phyloP scores from a whole-genome alignment of 208 protist species.

The Leishmania guyanensis region DNA sequence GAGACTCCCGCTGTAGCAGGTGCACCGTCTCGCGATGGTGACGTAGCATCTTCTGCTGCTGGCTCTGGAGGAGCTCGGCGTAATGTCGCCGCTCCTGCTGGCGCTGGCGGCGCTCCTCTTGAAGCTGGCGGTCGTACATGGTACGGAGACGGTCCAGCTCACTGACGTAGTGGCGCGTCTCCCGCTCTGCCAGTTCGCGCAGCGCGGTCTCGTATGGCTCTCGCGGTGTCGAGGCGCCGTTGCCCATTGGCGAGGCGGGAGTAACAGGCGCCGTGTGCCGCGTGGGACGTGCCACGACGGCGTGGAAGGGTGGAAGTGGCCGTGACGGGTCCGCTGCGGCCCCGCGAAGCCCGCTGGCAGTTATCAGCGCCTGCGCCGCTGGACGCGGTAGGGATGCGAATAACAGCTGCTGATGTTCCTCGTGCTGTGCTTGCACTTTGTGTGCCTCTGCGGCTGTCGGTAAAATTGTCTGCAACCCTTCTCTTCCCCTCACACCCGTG shows the following conservation, averaged over 20 bases:
- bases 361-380: constrained; percentile 19
- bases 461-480: neutral
- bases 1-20: constrained; percentile 47
- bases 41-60: constrained; percentile 40
- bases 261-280: neutral
- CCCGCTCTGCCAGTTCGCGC: constrained; percentile 33
- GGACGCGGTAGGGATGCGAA: constrained; percentile 23
- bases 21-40: constrained; percentile 55
- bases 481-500: neutral
- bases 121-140: constrained; percentile 38
- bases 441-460: neutral
- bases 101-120: constrained; percentile 54
- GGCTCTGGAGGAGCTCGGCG: constrained; percentile 48
- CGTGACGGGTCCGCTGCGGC: constrained; percentile 24
- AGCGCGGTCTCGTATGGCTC: constrained; percentile 25
- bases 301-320: constrained; percentile 44
- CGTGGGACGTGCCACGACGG: constrained; percentile 33
- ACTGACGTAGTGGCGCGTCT: constrained; percentile 48
- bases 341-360: constrained; percentile 15
- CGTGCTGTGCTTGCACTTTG: neutral
- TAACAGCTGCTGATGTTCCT: neutral
- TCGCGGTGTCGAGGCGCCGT: neutral
- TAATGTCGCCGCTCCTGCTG: constrained; percentile 60
- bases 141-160: constrained; percentile 54
- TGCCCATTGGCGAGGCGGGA: neutral